Evolutionary conservation across 306 rosid species (phyloP), one percentile per base, ranked within the genome.

Genomic region (Prunus salicina): DNA sequence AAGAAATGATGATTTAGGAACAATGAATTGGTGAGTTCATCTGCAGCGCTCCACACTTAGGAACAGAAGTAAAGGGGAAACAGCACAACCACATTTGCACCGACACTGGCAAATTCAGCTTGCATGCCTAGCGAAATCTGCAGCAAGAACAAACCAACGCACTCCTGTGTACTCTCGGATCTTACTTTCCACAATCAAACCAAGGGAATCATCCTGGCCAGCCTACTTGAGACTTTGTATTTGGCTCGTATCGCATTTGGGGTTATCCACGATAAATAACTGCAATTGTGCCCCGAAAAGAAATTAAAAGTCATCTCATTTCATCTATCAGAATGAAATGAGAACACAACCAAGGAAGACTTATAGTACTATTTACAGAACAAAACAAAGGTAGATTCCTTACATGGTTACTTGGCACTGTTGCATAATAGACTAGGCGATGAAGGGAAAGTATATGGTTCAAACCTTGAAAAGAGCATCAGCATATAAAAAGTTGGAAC

Each of bases 401-500:
- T n/a, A 25, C 25, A 73, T 10, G 25, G 58, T 51, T 43, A 25
- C 69, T 60, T 61, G 45, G 4, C 45, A 45, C 2, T n/a, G 71
- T 66, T 41, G 19, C n/a, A 7, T 14, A 62, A 64, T 27, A 53
- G 74, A 65, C 20, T 1, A 67, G 32, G 18, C 18, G 49, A 27
- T 16, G 58, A 34, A 57, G 71, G 30, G 60, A 24, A 65, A 51
- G 46, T 16, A 12, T 46, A 52, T 7, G 50, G 27, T 45, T 19
- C 27, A 51, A 53, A 72, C 56, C 74, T 41, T 19, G 16, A 61
- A 50, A 34, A 51, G 68, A 81, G 60, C 60, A 80, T 91, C 86
- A 90, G 81, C 98, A 92, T 52, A 92, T 80, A 79, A 86, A 95
- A 65, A 92, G 63, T 82, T 87, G 87, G 73, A 82, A 89, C 68